These are phyloP conservation scores for Pluteus cervinus DNA, from an alignment of 768 basidiomycete genomes.

Conservation along the genomic window DNA sequence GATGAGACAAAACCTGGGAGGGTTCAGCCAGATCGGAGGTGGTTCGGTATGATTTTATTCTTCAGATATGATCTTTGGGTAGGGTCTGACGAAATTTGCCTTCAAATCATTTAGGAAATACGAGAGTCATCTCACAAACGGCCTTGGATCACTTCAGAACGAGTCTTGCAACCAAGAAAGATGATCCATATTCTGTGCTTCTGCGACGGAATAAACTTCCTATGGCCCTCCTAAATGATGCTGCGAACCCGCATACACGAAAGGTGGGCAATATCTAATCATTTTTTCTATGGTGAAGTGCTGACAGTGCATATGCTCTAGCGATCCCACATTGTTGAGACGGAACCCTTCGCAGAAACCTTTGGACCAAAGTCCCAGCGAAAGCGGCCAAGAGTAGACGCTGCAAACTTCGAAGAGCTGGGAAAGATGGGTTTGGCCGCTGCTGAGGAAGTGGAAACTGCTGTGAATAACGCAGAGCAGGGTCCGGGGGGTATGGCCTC, in stretches of 20 bases:
- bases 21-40: conserved; percentile 91
- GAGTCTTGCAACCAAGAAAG: conserved; percentile 74
- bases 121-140: conserved; percentile 95
- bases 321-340: conserved; percentile 92
- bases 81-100: conserved; percentile 2
- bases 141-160: conserved; percentile 96
- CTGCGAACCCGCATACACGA: conserved; percentile 69
- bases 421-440: conserved; percentile 55
- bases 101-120: conserved; percentile 62
- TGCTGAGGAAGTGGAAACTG: conserved; percentile 45
- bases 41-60: conserved; percentile 77
- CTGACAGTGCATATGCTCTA: conserved; percentile 22
- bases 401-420: conserved; percentile 91
- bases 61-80: conserved; percentile 5
- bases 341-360: conserved; percentile 90
- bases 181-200: conserved; percentile 95
- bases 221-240: conserved; percentile 92
- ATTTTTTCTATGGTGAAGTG: background rate
- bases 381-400: conserved; percentile 81
- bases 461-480: conserved; percentile 28
- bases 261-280: conserved; percentile 46
- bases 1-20: conserved; percentile 84
- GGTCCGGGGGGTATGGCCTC: conserved; percentile 38
- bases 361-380: conserved; percentile 96
- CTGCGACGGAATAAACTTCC: conserved; percentile 93